These are phyloP conservation scores for Leonotis leonurus DNA, from an alignment of 257 asterid genomes.

Conservation along the genomic window DNA sequence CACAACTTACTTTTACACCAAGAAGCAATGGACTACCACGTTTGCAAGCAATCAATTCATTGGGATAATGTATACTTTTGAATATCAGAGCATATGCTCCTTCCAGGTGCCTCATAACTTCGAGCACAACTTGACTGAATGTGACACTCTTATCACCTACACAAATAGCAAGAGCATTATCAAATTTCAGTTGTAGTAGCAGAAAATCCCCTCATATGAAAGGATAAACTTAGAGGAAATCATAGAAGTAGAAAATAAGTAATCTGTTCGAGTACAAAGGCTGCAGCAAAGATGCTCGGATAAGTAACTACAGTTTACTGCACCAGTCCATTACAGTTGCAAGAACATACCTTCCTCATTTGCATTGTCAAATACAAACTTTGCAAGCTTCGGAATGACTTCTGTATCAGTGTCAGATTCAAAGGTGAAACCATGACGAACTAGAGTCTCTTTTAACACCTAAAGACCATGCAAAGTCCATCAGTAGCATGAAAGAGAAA, in stretches of 20 bases:
- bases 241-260: background rate
- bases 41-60: conserved; percentile 94
- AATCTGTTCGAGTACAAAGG: background rate
- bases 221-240: background rate
- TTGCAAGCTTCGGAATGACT: conserved; percentile 99
- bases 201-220: background rate
- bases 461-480: conserved; percentile 22
- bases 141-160: conserved; percentile 76
- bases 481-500: conserved; percentile 1
- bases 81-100: conserved; percentile 99
- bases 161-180: conserved; percentile 7
- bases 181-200: background rate
- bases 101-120: conserved; percentile 96
- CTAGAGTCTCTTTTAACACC: conserved; percentile 86
- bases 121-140: conserved; percentile 93
- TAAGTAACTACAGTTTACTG: background rate
- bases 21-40: conserved; percentile 99
- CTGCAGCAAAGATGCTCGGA: background rate
- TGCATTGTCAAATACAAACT: conserved; percentile 81
- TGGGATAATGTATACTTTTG: conserved; percentile 87
- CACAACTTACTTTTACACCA: conserved; percentile 81
- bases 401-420: conserved; percentile 97
- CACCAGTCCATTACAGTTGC: background rate
- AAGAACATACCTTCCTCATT: conserved; percentile 69
- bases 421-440: conserved; percentile 89